Base-by-base conservation (phyloP, 139 green algal genomes). In the Haematococcus lacustris region DNA sequence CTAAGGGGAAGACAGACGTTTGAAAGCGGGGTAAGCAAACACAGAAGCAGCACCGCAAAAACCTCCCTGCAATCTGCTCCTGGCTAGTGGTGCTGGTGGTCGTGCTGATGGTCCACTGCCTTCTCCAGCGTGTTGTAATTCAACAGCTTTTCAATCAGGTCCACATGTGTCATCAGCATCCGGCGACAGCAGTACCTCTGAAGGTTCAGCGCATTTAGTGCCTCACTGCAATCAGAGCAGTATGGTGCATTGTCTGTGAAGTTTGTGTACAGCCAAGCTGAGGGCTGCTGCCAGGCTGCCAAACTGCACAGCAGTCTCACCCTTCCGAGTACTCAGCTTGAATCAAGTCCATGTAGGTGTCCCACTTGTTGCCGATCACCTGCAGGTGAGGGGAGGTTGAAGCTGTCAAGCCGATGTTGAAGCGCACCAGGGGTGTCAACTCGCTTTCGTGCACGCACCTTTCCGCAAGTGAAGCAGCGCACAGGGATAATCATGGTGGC, bases 311-410 rank as follows among this genome's bases (percentile, higher is more conserved):
- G n/a, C n/a, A n/a, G n/a, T n/a, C 53, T 64, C 62, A 93, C 88
- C 79, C 81, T 65, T 93, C 88, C 1, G 77, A 80, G 70, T 91
- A 93, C 23, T 89, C 77, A n/a, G 61, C 72, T 38, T 96, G 87
- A 37, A 99, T 77, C 33, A 99, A 75, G 66, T 99, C 96, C 75
- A 99, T 71, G 74, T 99, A 99, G 0, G 88, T 95, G 72, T 99
- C 94, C 96, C 96, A 99, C 83, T 98, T 98, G 83, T 99, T 97
- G 35, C 94, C 96, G 41, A 98, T 97, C 30, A 97, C 92, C 92
- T 97, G 83, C 70, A 73, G 38, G 32, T 26, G 38, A 32, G 30
- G 38, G 32, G 51, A 33, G 51, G 53, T 69, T n/a, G 5, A 40
- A 41, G n/a, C n/a, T n/a, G n/a, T n/a, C n/a, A n/a, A n/a, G 21